Base-by-base conservation (phyloP, 2,329 filamentous ascomycete genomes). In the Shiraia bambusicola region DNA sequence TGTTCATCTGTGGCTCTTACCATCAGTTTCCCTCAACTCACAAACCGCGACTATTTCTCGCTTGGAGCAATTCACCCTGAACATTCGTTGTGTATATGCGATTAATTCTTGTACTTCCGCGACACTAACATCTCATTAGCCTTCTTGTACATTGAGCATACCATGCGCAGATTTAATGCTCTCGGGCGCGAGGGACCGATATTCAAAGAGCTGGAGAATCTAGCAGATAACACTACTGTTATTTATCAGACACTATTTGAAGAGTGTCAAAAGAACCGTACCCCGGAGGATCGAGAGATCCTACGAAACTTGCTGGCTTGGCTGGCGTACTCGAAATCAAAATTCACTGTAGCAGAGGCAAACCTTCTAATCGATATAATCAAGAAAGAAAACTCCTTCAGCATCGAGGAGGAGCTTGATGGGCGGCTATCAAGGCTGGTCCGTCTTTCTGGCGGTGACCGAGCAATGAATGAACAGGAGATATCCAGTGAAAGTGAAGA, bases 361-460 rank as follows among this genome's bases (percentile, higher is more conserved):
- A 31, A 31, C 17, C 29, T 31, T 31, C 29, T 31, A 31, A 15
- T 31, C 13, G 29, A 31, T 10, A 31, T 31, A 10, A 31, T 31
- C 29, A 31, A 14, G 17, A 31, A 31, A 15, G 13, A 31, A 8
- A 14, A 31, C 17, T 14, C 13, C 17, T 13, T 31, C 29, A 31
- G 29, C 13, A 31, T 31, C 4, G 29, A 31, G 13, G 29, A 31
- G 15, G 29, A 31, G 13, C 29, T 31, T 4, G 29, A 31, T 13
- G 29, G 29, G 4, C 8, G 29, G 8, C 29, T 31, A 8, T 31
- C 29, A 14, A 31, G 29, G 17, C 15, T 31, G 13, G 8, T 31
- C 4, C 29, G 29, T 15, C n/a, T 31, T 14, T 31, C 29, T 15
- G 29, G 29, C 8, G 29, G 29, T 14, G 29, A 31, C 13, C 10